Evolutionary conservation across 1,284 basidiomycete genomes (phyloP).

Genomic region (Cutaneotrichosporon daszewskae): DNA sequence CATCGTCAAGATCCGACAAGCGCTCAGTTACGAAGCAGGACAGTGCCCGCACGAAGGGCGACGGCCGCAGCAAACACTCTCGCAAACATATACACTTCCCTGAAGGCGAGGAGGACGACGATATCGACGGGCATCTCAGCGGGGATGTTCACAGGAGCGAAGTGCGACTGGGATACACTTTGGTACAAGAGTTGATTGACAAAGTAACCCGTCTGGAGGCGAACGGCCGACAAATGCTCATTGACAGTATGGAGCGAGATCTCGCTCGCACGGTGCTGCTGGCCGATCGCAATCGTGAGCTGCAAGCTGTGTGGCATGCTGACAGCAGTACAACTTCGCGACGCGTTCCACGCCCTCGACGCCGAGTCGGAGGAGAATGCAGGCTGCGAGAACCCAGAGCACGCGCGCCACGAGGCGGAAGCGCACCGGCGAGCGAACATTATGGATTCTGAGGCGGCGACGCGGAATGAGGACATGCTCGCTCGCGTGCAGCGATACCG

Average conservation of each 20-base stretch:
- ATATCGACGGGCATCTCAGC: too few relatives aligned
- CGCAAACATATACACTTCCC: too few relatives aligned
- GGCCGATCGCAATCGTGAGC: slow-evolving; percentile 41
- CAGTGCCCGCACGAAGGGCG: too few relatives aligned
- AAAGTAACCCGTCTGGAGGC: slow-evolving; percentile 34
- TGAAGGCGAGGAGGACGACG: too few relatives aligned
- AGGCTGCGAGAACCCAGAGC: neutral
- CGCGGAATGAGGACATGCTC: slow-evolving; percentile 22
- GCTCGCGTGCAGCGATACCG: slow-evolving; percentile 35
- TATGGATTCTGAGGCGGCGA: neutral
- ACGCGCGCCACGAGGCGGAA: neutral
- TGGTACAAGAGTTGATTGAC: slow-evolving; percentile 24
- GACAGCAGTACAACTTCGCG: slow-evolving; percentile 32
- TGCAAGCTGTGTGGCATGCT: neutral
- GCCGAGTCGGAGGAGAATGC: neutral
- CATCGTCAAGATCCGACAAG: too few relatives aligned
- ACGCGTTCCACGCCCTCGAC: slow-evolving; percentile 25
- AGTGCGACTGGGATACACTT: slow-evolving; percentile 3
- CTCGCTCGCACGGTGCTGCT: slow-evolving; percentile 35
- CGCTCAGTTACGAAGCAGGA: too few relatives aligned
- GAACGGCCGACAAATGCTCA: slow-evolving; percentile 36
- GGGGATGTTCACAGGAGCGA: too few relatives aligned
- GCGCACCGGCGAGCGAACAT: slow-evolving; percentile 2
- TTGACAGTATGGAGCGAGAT: slow-evolving; percentile 39
- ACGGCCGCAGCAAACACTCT: too few relatives aligned